Evolutionary conservation across 495 filamentous ascomycete species (phyloP).

Genomic region (Aspergillus funiculosus): DNA sequence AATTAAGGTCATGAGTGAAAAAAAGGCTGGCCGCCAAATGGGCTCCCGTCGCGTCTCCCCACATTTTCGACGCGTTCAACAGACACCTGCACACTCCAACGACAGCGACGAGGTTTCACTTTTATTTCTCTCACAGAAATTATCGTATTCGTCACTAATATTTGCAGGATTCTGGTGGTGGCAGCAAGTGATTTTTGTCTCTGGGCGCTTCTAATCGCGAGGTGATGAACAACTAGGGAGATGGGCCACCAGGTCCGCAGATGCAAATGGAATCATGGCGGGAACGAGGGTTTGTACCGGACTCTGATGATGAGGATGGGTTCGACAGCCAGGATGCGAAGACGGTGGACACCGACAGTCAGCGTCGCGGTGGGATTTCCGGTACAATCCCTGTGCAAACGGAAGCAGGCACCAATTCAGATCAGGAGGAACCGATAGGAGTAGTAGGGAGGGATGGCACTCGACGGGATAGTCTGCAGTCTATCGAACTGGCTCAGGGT

Average conservation of each 20-base stretch:
- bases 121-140: no score
- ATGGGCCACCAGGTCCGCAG: slow-evolving; percentile 37
- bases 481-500: no score
- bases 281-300: slow-evolving; percentile 56
- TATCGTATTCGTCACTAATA: no score
- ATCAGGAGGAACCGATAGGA: no score
- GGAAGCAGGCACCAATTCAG: no score
- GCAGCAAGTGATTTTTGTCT: background rate
- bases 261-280: slow-evolving; percentile 58
- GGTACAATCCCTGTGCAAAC: background rate
- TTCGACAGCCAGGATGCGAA: slow-evolving; percentile 33
- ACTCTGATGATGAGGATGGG: slow-evolving; percentile 57
- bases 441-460: no score
- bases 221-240: slow-evolving; percentile 32
- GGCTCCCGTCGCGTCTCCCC: slow-evolving; percentile 28
- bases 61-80: slow-evolving; percentile 35
- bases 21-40: slow-evolving; percentile 20
- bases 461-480: no score
- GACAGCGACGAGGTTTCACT: no score
- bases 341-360: slow-evolving; percentile 13
- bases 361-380: slow-evolving; percentile 17
- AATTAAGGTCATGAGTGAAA: background rate
- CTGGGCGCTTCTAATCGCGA: background rate
- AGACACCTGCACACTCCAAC: background rate
- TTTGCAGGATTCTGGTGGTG: no score